Evolutionary conservation across 148 eudicot genomes (phyloP).

Genomic region (Amaranthus cruentus): DNA sequence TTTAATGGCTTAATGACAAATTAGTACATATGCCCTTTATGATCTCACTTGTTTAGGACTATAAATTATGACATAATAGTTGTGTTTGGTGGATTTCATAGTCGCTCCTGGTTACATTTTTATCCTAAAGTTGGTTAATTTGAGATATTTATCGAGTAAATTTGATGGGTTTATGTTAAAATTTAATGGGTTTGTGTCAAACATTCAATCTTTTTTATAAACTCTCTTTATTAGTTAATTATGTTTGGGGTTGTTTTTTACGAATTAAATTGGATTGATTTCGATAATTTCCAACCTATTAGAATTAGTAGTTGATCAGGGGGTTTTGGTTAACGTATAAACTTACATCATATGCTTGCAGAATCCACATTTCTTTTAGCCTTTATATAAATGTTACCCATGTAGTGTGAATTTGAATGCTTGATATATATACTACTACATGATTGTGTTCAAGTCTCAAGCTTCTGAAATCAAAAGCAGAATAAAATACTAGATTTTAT

Average conservation of each 20-base stretch:
- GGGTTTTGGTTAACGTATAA: neutral
- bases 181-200: neutral
- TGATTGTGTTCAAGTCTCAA: neutral
- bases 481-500: neutral
- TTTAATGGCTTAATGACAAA: too few species aligned
- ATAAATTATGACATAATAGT: too few species aligned
- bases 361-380: neutral
- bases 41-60: too few species aligned
- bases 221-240: conserved; percentile 5
- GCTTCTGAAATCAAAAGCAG: neutral
- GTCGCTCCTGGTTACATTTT: neutral
- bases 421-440: neutral
- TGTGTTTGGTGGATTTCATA: too few species aligned
- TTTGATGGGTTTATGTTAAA: conserved; percentile 16
- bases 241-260: conserved; percentile 1
- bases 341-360: neutral
- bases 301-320: neutral
- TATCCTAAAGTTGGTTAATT: neutral
- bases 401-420: too few species aligned
- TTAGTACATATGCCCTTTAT: too few species aligned
- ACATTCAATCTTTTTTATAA: neutral
- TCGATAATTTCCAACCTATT: neutral
- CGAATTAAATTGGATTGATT: neutral
- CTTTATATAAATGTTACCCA: too few species aligned
- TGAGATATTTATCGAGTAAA: neutral